Conservation (phyloP, 2,329 filamentous ascomycete species). For the Penicillium occitanis region DNA sequence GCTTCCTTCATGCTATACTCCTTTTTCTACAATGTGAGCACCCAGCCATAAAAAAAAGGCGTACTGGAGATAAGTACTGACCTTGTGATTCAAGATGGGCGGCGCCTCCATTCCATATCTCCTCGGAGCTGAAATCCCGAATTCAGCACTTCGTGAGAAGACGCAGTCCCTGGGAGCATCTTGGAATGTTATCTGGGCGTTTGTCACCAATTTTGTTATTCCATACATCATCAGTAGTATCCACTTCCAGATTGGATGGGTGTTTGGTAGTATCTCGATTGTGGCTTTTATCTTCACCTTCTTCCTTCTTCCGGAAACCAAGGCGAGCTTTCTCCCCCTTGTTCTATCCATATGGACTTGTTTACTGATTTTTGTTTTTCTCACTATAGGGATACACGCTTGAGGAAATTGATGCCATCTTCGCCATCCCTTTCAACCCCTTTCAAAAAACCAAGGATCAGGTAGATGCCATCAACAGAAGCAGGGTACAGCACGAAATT, state of each 20-base stretch:
- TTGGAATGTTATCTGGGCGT: conserved; percentile 29
- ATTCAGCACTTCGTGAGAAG: conserved; percentile 26
- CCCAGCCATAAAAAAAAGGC: not conserved
- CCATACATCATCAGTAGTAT: conserved; percentile 26
- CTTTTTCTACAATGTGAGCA: conserved; percentile 23
- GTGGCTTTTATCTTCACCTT: conserved; percentile 25
- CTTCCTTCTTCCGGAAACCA: conserved; percentile 24
- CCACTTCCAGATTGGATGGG: conserved; percentile 26
- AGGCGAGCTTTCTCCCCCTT: not conserved
- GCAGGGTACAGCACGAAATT: too few relatives aligned
- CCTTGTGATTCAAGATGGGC: conserved; percentile 13
- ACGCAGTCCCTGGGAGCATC: conserved; percentile 25
- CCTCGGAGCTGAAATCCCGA: conserved; percentile 26
- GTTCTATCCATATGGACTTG: not conserved
- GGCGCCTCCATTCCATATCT: conserved; percentile 27
- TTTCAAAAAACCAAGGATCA: not conserved
- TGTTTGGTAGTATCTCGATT: conserved; percentile 26
- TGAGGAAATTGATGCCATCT: conserved; percentile 12
- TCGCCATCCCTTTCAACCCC: conserved; percentile 1
- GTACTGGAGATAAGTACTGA: not conserved
- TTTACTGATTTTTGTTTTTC: too few relatives aligned
- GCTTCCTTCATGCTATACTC: conserved; percentile 25
- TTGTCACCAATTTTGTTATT: conserved; percentile 27
- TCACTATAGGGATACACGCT: not conserved
- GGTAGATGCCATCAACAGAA: too few relatives aligned